phyloP scores from a whole-genome alignment of 768 basidiomycete genomes.

The Podaxis sp. region DNA sequence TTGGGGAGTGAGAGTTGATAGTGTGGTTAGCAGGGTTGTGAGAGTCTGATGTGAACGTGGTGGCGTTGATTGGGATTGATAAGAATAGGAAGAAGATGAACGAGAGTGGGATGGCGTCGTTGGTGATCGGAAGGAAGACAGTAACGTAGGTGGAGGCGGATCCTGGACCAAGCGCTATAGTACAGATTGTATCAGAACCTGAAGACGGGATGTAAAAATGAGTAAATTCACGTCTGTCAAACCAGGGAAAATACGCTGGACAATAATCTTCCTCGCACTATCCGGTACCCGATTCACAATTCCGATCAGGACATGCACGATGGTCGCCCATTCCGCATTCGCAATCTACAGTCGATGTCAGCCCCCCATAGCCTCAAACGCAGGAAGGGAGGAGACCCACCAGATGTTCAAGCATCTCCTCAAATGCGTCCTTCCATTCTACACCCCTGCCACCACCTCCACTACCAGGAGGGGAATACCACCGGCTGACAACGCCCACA shows the following conservation, averaged over 20 bases:
- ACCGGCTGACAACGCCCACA: conserved; percentile 13
- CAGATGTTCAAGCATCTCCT: conserved; percentile 17
- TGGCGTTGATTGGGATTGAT: neutral
- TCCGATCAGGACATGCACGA: neutral
- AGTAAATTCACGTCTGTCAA: conserved; percentile 14
- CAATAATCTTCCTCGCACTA: neutral
- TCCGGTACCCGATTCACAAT: neutral
- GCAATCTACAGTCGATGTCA: neutral
- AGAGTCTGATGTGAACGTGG: conserved; percentile 18
- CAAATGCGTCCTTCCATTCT: conserved; percentile 20
- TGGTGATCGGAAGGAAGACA: conserved; percentile 8
- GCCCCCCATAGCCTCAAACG: neutral
- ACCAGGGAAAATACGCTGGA: neutral
- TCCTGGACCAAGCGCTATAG: conserved; percentile 48
- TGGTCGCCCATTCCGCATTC: neutral
- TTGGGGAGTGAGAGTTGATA: conserved; percentile 52
- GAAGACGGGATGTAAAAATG: conserved; percentile 21
- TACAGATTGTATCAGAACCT: neutral
- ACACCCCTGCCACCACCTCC: neutral
- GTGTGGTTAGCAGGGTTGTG: conserved; percentile 42
- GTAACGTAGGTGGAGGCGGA: conserved; percentile 45
- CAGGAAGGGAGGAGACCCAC: conserved; percentile 13
- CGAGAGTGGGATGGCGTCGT: neutral
- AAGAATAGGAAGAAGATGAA: neutral
- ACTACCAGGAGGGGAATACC: conserved; percentile 15